Conservation (phyloP, 164 flowering plant species). For the Malania oleifera region DNA sequence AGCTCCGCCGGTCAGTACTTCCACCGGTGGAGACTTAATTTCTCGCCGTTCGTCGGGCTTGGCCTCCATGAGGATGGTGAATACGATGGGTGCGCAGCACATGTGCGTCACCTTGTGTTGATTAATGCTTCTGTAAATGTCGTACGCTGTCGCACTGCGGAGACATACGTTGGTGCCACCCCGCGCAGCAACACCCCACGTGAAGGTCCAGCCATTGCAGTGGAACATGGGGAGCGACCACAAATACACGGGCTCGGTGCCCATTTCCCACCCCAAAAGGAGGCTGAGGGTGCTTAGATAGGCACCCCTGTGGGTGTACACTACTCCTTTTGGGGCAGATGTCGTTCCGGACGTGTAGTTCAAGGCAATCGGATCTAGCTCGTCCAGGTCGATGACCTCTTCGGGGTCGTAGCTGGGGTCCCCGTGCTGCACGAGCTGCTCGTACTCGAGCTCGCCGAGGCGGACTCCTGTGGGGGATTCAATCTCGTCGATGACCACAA, state of each 20-base stretch:
- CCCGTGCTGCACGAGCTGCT: slow-evolving; percentile 47
- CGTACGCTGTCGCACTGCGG: slow-evolving; percentile 9
- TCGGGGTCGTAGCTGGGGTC: slow-evolving; percentile 23
- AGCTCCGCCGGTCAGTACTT: slow-evolving; percentile 16
- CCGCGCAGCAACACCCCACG: slow-evolving; percentile 90
- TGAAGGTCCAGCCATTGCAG: slow-evolving; percentile 95
- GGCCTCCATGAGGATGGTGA: slow-evolving; percentile 11
- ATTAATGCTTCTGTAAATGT: slow-evolving; percentile 2
- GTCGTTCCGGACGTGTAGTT: slow-evolving; percentile 96
- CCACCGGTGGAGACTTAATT: not conserved
- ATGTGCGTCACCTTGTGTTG: slow-evolving; percentile 28
- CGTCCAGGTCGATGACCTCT: slow-evolving; percentile 43
- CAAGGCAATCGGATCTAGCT: slow-evolving; percentile 74
- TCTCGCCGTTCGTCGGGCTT: not conserved
- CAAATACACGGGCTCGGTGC: slow-evolving; percentile 61
- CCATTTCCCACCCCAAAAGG: slow-evolving; percentile 73
- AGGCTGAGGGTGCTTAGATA: slow-evolving; percentile 70
- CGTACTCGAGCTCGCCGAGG: slow-evolving; percentile 60
- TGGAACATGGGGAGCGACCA: slow-evolving; percentile 99
- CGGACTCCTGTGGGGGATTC: slow-evolving; percentile 52
- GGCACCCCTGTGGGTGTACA: slow-evolving; percentile 84
- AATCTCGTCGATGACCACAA: slow-evolving; percentile 62
- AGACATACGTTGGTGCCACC: slow-evolving; percentile 33
- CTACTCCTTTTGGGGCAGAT: slow-evolving; percentile 84
- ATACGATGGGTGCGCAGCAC: slow-evolving; percentile 16